Conservation (phyloP, 257 asterid genomes). For the Nicotiana sylvestris region DNA sequence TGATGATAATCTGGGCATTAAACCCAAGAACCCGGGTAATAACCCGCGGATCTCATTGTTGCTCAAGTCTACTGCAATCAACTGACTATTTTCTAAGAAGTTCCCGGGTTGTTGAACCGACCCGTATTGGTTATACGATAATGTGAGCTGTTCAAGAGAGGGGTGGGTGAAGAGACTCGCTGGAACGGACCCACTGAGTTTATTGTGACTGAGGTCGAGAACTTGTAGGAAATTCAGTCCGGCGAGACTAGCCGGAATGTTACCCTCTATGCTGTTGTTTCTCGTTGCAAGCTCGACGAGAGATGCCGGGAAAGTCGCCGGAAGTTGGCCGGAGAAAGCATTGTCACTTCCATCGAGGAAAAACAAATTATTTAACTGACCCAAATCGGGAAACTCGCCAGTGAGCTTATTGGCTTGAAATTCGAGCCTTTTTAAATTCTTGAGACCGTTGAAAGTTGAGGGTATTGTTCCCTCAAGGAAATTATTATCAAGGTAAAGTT, state of each 20-base stretch:
- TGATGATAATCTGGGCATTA: conserved; percentile 66
- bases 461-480: conserved; percentile 50
- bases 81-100: conserved; percentile 42
- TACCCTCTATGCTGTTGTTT: conserved; percentile 52
- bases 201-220: conserved; percentile 72
- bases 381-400: conserved; percentile 54
- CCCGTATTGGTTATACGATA: conserved; percentile 51
- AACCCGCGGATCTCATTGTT: conserved; percentile 59
- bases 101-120: conserved; percentile 44
- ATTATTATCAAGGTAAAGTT: conserved; percentile 57
- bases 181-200: conserved; percentile 56
- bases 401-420: conserved; percentile 51
- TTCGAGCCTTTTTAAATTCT: conserved; percentile 58
- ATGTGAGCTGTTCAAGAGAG: conserved; percentile 57
- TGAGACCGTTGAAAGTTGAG: conserved; percentile 39
- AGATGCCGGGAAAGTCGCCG: conserved; percentile 45
- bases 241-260: conserved; percentile 33
- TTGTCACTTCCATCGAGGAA: conserved; percentile 74
- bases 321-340: conserved; percentile 56
- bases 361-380: conserved; percentile 36
- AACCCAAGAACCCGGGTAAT: conserved; percentile 73
- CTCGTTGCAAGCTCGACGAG: conserved; percentile 46
- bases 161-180: conserved; percentile 70
- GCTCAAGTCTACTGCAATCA: conserved; percentile 66
- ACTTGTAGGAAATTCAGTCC: conserved; percentile 41